A percentile compares a stretch with the other conserved stretches of the same genome.
Conservation (phyloP, 768 basidiomycete genomes). For the Xanthoconium stramineum region DNA sequence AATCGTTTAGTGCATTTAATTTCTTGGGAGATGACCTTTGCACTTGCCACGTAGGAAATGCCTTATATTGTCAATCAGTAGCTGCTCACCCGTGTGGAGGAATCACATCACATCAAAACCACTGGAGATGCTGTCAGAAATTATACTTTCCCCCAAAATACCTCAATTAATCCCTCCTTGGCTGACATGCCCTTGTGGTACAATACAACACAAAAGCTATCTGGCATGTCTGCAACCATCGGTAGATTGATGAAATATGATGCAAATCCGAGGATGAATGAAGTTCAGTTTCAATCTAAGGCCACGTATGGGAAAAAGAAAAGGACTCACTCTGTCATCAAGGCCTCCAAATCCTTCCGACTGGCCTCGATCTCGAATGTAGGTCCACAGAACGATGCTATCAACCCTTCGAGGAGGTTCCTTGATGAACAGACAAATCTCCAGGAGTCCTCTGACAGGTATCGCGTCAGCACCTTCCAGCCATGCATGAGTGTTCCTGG, state of each 20-base stretch:
- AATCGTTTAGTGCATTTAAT: too few relatives aligned
- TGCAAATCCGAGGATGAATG: background rate
- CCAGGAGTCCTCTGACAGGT: background rate
- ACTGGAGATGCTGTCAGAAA: background rate
- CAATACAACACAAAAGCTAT: background rate
- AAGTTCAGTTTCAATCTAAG: background rate
- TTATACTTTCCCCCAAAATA: background rate
- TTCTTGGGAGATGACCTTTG: too few relatives aligned
- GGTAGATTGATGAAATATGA: background rate
- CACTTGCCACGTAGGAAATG: too few relatives aligned
- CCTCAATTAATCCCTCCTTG: background rate
- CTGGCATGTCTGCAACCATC: background rate
- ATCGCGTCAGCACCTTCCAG: background rate
- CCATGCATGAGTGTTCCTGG: background rate
- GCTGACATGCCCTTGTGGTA: background rate
- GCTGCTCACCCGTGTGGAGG: background rate
- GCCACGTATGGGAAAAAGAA: background rate
- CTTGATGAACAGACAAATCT: background rate
- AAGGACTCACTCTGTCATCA: background rate
- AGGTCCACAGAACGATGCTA: background rate
- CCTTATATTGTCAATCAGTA: background rate
- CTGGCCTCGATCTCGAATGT: background rate
- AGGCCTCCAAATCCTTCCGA: background rate
- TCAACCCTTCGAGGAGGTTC: background rate
- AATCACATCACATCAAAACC: background rate